phyloP scores from a whole-genome alignment of 306 rosid species.

The Prunus padus region DNA sequence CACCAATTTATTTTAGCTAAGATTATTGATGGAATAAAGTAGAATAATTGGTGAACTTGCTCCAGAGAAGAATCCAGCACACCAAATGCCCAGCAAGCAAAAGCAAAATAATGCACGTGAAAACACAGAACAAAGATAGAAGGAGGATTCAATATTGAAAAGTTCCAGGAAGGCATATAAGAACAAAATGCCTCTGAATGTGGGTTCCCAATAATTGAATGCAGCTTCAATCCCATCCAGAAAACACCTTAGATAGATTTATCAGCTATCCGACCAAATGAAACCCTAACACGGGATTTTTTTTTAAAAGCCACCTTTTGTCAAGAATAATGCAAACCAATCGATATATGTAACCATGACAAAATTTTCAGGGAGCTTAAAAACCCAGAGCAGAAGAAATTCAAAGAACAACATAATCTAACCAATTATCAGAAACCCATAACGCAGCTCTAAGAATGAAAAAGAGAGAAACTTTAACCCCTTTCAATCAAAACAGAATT shows the following conservation, averaged over 20 bases:
- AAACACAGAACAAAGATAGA: neutral
- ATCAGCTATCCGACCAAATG: neutral
- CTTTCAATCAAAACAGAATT: conserved; percentile 2
- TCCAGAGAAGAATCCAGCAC: neutral
- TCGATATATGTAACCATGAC: neutral
- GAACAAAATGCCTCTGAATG: conserved; percentile 5
- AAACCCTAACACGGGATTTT: conserved; percentile 12
- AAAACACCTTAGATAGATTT: neutral
- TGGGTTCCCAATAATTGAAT: conserved; percentile 11
- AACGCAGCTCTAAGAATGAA: neutral
- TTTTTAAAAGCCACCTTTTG: neutral
- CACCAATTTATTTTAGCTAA: neutral
- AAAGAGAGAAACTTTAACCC: neutral
- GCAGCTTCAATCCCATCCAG: conserved; percentile 7
- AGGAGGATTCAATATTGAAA: neutral
- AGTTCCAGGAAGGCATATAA: conserved; percentile 4
- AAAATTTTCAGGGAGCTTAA: neutral
- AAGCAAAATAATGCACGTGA: conserved; percentile 6
- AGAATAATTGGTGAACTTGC: conserved; percentile 1
- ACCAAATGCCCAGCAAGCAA: conserved; percentile 13
- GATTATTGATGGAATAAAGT: neutral
- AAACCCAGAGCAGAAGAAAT: neutral
- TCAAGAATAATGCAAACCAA: conserved; percentile 1
- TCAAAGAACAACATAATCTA: neutral
- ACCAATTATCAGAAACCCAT: neutral